These are phyloP conservation scores for Thymus quinquecostatus DNA, from an alignment of 257 asterid genomes.

Conservation along the genomic window DNA sequence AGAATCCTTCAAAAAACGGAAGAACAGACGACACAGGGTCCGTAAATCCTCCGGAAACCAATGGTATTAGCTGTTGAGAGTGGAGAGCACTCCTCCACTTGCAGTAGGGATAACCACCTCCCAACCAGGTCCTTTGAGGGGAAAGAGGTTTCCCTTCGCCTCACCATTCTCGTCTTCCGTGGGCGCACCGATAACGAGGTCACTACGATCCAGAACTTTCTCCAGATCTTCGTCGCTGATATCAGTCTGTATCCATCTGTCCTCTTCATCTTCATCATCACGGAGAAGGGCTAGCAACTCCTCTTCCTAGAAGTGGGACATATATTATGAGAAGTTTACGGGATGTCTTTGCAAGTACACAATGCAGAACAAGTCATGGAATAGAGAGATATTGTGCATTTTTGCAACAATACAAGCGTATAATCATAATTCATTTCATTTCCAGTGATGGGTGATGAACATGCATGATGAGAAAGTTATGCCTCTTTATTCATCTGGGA, in stretches of 20 bases:
- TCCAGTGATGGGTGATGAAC: too few species aligned
- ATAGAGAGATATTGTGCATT: too few species aligned
- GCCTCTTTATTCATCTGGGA: too few species aligned
- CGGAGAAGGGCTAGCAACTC: conserved; percentile 78
- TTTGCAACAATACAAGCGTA: too few species aligned
- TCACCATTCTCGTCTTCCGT: conserved; percentile 27
- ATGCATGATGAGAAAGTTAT: too few species aligned
- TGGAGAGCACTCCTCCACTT: conserved; percentile 84
- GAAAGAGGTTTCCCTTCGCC: conserved; percentile 34
- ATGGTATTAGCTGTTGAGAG: conserved; percentile 60
- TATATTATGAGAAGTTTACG: background rate
- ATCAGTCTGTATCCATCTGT: conserved; percentile 84
- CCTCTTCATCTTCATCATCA: conserved; percentile 71
- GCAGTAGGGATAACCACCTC: conserved; percentile 86
- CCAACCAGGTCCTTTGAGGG: conserved; percentile 99
- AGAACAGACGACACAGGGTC: background rate
- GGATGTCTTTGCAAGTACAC: background rate
- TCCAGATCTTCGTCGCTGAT: conserved; percentile 78
- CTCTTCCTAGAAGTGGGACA: conserved; percentile 60
- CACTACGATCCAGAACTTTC: conserved; percentile 80
- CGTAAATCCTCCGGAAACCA: background rate
- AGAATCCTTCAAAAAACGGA: background rate
- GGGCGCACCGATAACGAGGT: conserved; percentile 44
- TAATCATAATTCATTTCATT: too few species aligned
- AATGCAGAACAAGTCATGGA: background rate